phyloP scores from a whole-genome alignment of 2,329 filamentous ascomycete species.

The Monosporascus sp. region DNA sequence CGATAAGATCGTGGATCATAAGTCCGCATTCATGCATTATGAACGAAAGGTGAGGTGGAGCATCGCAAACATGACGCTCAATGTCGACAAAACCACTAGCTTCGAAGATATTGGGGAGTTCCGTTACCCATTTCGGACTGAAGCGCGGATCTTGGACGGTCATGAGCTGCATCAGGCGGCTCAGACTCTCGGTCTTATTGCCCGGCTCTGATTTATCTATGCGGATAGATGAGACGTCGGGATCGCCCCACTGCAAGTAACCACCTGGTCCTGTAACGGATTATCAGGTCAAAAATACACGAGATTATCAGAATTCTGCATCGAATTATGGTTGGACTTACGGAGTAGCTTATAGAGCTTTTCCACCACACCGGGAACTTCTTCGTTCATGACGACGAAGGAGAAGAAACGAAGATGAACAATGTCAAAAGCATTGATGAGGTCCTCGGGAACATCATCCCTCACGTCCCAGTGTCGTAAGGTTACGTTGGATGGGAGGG shows the following conservation, averaged over 20 bases:
- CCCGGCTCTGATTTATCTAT: slow-evolving; percentile 5
- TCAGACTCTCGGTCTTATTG: slow-evolving; percentile 2
- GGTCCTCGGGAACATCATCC: slow-evolving; percentile 10
- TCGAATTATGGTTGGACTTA: slow-evolving; percentile 1
- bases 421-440: slow-evolving; percentile 14
- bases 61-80: slow-evolving; percentile 4
- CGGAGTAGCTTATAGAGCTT: slow-evolving; percentile 14
- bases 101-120: slow-evolving; percentile 4
- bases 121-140: slow-evolving; percentile 5
- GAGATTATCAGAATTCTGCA: neutral
- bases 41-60: slow-evolving; percentile 5
- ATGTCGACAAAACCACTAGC: slow-evolving; percentile 8
- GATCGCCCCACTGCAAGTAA: slow-evolving; percentile 15
- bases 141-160: slow-evolving; percentile 3
- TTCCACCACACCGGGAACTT: slow-evolving; percentile 5
- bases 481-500: slow-evolving; percentile 13
- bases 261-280: slow-evolving; percentile 12
- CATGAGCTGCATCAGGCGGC: slow-evolving; percentile 2
- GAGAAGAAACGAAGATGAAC: slow-evolving; percentile 19
- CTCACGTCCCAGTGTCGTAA: slow-evolving; percentile 12
- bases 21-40: slow-evolving; percentile 8
- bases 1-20: slow-evolving; percentile 17
- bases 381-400: slow-evolving; percentile 12
- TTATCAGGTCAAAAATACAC: neutral
- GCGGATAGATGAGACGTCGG: slow-evolving; percentile 5